A percentile compares a stretch with the other conserved stretches of the same genome.
Evolutionary conservation across 2,329 filamentous ascomycete genomes (phyloP).

Genomic region (Penicillium sp.): DNA sequence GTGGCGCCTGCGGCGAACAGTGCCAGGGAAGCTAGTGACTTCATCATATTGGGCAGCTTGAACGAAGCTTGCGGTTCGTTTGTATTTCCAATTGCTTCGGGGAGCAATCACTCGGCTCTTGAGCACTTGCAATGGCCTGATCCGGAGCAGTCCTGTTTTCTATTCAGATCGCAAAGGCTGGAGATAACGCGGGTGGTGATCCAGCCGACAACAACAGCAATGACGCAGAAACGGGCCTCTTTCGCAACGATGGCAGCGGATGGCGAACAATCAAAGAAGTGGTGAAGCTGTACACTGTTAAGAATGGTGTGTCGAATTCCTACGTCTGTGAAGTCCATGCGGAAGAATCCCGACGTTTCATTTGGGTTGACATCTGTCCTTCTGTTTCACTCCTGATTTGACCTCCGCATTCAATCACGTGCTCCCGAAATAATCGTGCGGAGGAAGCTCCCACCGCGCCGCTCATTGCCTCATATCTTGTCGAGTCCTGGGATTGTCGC

Average conservation of each 20-base stretch:
- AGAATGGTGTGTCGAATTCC: conserved; percentile 50
- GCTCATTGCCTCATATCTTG: neutral
- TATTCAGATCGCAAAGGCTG: conserved; percentile 29
- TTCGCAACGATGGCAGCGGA: conserved; percentile 52
- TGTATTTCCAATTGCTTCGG: neutral
- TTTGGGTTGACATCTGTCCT: conserved; percentile 27
- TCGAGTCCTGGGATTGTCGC: conserved; percentile 4
- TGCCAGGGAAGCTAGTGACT: conserved; percentile 43
- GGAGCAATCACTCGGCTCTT: conserved; percentile 7
- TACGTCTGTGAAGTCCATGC: conserved; percentile 45
- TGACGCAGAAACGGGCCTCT: conserved; percentile 54
- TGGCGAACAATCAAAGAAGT: conserved; percentile 55
- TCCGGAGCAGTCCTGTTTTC: conserved; percentile 15
- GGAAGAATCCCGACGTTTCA: conserved; percentile 11
- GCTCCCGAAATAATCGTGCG: conserved; percentile 6
- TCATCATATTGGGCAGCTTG: conserved; percentile 38
- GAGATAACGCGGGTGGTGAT: conserved; percentile 43
- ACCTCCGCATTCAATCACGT: conserved; percentile 26
- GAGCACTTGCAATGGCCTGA: conserved; percentile 9
- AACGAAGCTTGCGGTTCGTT: neutral
- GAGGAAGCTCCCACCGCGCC: conserved; percentile 14
- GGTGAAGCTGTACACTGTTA: conserved; percentile 49
- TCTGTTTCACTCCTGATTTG: conserved; percentile 24
- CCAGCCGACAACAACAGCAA: conserved; percentile 53
- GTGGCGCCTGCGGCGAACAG: conserved; percentile 54